Conservation (phyloP, 495 filamentous ascomycete species). For the Penicillium pulvis region DNA sequence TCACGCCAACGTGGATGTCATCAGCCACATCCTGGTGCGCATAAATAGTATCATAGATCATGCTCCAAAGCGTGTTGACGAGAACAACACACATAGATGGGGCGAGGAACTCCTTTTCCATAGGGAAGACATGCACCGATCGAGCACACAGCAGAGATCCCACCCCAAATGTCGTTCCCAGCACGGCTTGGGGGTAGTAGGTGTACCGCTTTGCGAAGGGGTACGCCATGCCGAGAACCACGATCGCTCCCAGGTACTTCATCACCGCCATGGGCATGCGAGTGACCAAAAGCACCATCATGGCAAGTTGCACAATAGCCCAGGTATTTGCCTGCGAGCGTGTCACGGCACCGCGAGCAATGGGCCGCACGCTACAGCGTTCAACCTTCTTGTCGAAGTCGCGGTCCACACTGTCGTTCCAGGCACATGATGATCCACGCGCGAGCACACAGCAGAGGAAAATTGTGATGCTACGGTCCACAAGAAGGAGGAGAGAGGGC, state of each 20-base stretch:
- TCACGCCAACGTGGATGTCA: constrained; percentile 44
- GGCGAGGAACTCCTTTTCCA: not conserved
- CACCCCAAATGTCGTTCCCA: constrained; percentile 20
- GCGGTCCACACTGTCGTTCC: constrained; percentile 50
- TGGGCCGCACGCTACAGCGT: constrained; percentile 40
- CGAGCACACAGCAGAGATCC: not conserved
- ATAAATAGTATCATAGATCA: constrained; percentile 51
- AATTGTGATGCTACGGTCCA: not conserved
- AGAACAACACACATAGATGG: constrained; percentile 9
- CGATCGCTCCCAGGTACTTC: constrained; percentile 6
- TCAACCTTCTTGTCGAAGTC: constrained; percentile 44
- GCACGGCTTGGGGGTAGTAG: constrained; percentile 37
- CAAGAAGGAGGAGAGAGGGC: not conserved
- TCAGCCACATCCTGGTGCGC: constrained; percentile 46
- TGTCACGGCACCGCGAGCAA: constrained; percentile 49
- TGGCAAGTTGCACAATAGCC: constrained; percentile 14
- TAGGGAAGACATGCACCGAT: not conserved
- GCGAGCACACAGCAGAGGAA: constrained; percentile 25
- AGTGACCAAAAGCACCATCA: not conserved
- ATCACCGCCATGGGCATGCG: not conserved
- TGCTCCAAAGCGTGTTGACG: constrained; percentile 41
- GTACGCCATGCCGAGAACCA: constrained; percentile 10
- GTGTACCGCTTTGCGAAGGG: constrained; percentile 24
- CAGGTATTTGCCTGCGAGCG: constrained; percentile 33
- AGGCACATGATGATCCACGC: constrained; percentile 38